Evolutionary conservation across 2,329 filamentous ascomycete genomes (phyloP).

Genomic region (Diaporthe sp.): DNA sequence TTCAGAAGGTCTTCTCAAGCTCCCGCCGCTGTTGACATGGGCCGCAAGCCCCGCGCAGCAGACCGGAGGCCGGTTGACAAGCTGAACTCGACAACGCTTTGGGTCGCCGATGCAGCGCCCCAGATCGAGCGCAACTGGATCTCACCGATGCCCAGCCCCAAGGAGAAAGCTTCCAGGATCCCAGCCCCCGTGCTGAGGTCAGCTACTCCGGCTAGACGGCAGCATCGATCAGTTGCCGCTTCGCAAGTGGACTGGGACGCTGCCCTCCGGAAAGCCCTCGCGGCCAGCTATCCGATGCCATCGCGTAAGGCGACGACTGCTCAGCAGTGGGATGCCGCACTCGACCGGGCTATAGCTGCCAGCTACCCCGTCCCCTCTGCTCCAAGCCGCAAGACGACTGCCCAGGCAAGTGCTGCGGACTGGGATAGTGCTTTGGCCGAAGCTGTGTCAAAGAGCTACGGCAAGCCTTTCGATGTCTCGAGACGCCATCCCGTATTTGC

Average conservation of each 20-base stretch:
- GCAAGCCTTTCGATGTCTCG: slow-evolving; percentile 47
- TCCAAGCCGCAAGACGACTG: not conserved
- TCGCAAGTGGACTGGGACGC: slow-evolving; percentile 50
- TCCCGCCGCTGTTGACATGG: slow-evolving; percentile 52
- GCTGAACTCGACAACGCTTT: slow-evolving; percentile 47
- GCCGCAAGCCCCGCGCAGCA: slow-evolving; percentile 46
- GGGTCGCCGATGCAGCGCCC: slow-evolving; percentile 42
- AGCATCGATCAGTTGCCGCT: slow-evolving; percentile 42
- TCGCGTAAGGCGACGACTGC: slow-evolving; percentile 41
- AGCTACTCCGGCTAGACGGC: slow-evolving; percentile 42
- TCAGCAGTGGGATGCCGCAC: slow-evolving; percentile 30
- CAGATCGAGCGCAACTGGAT: slow-evolving; percentile 49
- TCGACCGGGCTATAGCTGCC: slow-evolving; percentile 33
- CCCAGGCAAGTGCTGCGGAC: slow-evolving; percentile 27
- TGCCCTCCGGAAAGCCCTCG: slow-evolving; percentile 55
- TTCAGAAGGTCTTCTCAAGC: slow-evolving; percentile 49
- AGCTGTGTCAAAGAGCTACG: slow-evolving; percentile 43
- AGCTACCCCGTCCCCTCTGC: slow-evolving; percentile 32
- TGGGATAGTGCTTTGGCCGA: slow-evolving; percentile 47
- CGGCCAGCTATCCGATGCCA: slow-evolving; percentile 49
- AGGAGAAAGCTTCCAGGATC: not conserved
- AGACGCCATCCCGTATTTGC: slow-evolving; percentile 52
- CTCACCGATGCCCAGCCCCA: slow-evolving; percentile 27
- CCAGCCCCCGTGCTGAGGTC: not conserved
- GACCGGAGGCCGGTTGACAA: slow-evolving; percentile 47